These are phyloP conservation scores for Diophrys sp. DNA, from an alignment of 73 alveolate genomes.

Conservation along the genomic window DNA sequence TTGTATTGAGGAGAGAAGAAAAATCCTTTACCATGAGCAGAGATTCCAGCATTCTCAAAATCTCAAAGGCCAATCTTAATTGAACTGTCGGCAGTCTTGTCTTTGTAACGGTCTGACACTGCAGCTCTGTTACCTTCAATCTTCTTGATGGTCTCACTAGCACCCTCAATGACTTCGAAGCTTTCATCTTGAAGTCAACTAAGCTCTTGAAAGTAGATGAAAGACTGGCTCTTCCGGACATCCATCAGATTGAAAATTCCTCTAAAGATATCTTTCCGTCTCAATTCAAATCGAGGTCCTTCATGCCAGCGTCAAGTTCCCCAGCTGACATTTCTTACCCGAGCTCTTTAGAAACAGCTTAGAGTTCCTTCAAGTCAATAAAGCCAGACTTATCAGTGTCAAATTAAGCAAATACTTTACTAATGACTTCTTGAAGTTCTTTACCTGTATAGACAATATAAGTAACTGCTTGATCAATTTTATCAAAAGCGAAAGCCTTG, in stretches of 20 bases:
- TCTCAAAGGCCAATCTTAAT: constrained; percentile 3
- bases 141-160: constrained; percentile 3
- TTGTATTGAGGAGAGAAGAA: neutral
- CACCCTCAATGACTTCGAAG: constrained; percentile 15
- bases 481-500: neutral
- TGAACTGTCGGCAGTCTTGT: neutral
- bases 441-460: neutral
- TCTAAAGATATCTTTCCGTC: constrained; percentile 31
- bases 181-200: constrained; percentile 14
- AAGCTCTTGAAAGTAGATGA: constrained; percentile 13
- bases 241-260: constrained; percentile 44
- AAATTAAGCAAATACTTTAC: constrained; percentile 23
- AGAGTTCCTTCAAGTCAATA: constrained; percentile 33
- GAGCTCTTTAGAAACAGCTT: constrained; percentile 34
- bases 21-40: neutral
- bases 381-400: constrained; percentile 44
- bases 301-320: constrained; percentile 38
- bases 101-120: constrained; percentile 2
- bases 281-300: constrained; percentile 36
- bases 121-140: constrained; percentile 4
- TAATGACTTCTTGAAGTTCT: constrained; percentile 8
- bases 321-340: constrained; percentile 41
- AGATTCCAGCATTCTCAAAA: neutral
- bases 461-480: neutral
- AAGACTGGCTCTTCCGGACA: constrained; percentile 40